A percentile compares a stretch with the other conserved stretches of the same genome.
Conservation (phyloP, 2,329 filamentous ascomycete genomes). For the Ambrosiella xylebori region DNA sequence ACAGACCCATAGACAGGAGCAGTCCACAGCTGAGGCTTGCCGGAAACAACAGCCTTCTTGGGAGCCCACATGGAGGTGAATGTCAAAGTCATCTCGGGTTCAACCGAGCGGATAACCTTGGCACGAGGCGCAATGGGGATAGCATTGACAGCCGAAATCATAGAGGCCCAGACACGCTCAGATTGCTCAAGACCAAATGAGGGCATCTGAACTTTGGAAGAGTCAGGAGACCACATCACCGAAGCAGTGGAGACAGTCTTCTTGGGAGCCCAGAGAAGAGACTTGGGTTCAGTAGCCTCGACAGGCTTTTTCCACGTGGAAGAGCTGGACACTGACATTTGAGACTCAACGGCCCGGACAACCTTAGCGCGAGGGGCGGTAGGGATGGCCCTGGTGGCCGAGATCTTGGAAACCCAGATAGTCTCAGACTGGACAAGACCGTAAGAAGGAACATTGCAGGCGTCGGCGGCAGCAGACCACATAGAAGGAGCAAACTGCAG, state of each 20-base stretch:
- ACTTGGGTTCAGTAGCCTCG: constrained; percentile 15
- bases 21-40: constrained; percentile 4
- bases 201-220: neutral
- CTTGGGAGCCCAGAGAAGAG: constrained; percentile 14
- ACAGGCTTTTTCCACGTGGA: neutral
- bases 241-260: neutral
- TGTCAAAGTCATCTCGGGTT: constrained; percentile 2
- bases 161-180: neutral
- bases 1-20: neutral
- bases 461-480: neutral
- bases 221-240: constrained; percentile 5
- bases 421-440: neutral
- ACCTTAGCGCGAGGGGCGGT: neutral
- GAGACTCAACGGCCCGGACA: neutral
- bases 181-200: neutral
- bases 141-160: neutral
- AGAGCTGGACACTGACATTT: neutral
- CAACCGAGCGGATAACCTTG: constrained; percentile 4
- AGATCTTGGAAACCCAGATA: neutral
- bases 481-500: constrained; percentile 1
- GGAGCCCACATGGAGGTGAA: constrained; percentile 9
- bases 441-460: neutral
- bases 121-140: neutral
- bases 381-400: neutral
- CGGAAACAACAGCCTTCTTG: neutral